Base-by-base conservation (phyloP, 179 eudicot genomes). In the Nepenthes alata region DNA sequence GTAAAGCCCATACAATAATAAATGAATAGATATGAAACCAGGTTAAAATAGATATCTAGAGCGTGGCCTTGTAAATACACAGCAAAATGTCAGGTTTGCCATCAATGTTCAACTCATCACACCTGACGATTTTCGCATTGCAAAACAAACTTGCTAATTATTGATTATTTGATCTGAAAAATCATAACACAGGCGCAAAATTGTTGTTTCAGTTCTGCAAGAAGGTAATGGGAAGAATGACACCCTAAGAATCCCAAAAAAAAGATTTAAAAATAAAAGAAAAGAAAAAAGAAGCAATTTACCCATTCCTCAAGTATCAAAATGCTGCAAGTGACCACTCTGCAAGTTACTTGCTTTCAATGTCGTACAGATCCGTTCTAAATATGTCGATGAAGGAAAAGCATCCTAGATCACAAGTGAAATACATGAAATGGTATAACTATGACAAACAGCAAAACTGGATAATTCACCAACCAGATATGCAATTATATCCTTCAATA, bases 331-430 rank as follows among this genome's bases (percentile, higher is more conserved):
- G 55, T 11, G 13, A 11, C 6, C 16, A 37, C 58, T 52, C 63
- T 36, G 54, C 63, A 16, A 56, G 53, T 59, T 82, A 78, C 78
- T 85, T 85, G 84, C 83, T 85, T 86, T 85, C 91, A 9, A 54
- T 53, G 58, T 85, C 84, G 66, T 85, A 85, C 4, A 81, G 76
- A 83, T 83, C 88, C 10, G 86, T 45, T 65, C 91, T 85, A 60
- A 67, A 64, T 59, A 75, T 54, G 55, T 37, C 11, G 47, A 59
- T 83, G 36, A 83, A 77, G 81, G 82, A 73, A 74, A 73, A 69
- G 14, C 65, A 55, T 11, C 3, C 37, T 0, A 41, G 50, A 34
- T 5, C 13, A 0, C 5, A 60, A 4, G 60, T 37, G 61, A 58
- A n/a, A 10, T 12, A 14, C 60, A 57, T 39, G 8, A 59, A 44